Conservation (phyloP, 345 rosid species). For the Eucalyptus caleyi region DNA sequence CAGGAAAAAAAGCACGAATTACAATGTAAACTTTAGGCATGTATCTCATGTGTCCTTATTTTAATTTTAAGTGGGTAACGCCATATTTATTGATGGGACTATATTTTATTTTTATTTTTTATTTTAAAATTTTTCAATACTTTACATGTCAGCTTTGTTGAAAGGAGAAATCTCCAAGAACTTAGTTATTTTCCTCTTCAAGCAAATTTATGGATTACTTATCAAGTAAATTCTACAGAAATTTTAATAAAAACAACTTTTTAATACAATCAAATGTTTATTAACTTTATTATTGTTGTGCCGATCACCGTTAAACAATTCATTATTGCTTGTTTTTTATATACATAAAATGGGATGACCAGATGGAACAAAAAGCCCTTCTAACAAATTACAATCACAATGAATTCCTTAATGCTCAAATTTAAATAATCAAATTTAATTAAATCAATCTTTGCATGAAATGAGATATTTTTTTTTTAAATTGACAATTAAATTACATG, state of each 20-base stretch:
- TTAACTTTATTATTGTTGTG: not conserved
- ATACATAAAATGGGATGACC: not conserved
- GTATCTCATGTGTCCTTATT: not conserved
- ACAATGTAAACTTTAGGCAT: not conserved
- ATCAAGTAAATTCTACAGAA: not conserved
- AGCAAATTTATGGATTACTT: not conserved
- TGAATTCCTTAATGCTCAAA: not conserved
- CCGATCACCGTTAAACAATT: not conserved
- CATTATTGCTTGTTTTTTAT: too few relatives aligned
- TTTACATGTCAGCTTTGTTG: not conserved
- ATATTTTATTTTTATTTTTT: too few relatives aligned
- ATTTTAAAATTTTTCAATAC: too few relatives aligned
- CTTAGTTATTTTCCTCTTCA: not conserved
- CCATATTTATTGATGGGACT: not conserved
- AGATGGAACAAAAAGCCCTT: not conserved
- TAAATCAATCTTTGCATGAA: too few relatives aligned
- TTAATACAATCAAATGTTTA: not conserved
- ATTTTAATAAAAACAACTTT: not conserved
- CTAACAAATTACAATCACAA: not conserved
- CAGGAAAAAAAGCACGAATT: not conserved
- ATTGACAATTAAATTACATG: not conserved
- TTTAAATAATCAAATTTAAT: too few relatives aligned
- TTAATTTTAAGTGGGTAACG: not conserved
- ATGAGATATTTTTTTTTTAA: not conserved
- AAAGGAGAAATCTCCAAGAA: not conserved